Conservation (phyloP, 2,329 filamentous ascomycete species). For the Rutstroemia sp. region DNA sequence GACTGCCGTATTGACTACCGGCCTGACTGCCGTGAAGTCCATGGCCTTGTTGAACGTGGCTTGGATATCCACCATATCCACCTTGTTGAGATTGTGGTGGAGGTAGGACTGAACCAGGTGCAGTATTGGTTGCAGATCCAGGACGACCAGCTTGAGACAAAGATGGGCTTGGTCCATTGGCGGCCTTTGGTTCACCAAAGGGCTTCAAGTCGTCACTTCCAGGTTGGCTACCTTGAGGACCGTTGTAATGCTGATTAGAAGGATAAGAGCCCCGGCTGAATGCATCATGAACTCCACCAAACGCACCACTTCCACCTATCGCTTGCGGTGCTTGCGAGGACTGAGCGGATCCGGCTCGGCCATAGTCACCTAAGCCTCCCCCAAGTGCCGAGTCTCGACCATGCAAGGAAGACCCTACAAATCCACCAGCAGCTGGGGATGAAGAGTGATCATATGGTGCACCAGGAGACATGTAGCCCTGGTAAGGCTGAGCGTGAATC, state of each 20-base stretch:
- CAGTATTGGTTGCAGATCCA: constrained; percentile 31
- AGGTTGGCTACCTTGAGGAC: constrained; percentile 26
- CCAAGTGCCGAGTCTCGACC: constrained; percentile 29
- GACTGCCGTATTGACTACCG: constrained; percentile 30
- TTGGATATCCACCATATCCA: constrained; percentile 30
- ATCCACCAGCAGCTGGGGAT: constrained; percentile 28
- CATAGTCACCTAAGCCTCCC: constrained; percentile 30
- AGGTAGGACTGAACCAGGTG: constrained; percentile 28
- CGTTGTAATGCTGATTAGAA: constrained; percentile 28
- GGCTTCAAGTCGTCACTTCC: constrained; percentile 31
- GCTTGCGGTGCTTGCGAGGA: constrained; percentile 28
- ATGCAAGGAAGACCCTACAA: constrained; percentile 28
- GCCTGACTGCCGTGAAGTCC: constrained; percentile 29
- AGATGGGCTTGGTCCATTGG: constrained; percentile 30
- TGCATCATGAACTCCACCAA: constrained; percentile 28
- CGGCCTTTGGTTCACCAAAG: constrained; percentile 30
- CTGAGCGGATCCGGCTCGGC: constrained; percentile 29
- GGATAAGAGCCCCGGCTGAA: constrained; percentile 29
- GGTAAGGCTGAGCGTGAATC: constrained; percentile 29
- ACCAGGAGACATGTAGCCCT: constrained; percentile 29
- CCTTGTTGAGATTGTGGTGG: constrained; percentile 29
- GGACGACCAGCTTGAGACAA: constrained; percentile 30
- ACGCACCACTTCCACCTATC: constrained; percentile 27
- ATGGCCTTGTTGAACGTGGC: constrained; percentile 30
- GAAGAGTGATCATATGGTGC: constrained; percentile 30